Conservation (phyloP, 352 stramenopile genomes). For the Aphanomyces astaci region DNA sequence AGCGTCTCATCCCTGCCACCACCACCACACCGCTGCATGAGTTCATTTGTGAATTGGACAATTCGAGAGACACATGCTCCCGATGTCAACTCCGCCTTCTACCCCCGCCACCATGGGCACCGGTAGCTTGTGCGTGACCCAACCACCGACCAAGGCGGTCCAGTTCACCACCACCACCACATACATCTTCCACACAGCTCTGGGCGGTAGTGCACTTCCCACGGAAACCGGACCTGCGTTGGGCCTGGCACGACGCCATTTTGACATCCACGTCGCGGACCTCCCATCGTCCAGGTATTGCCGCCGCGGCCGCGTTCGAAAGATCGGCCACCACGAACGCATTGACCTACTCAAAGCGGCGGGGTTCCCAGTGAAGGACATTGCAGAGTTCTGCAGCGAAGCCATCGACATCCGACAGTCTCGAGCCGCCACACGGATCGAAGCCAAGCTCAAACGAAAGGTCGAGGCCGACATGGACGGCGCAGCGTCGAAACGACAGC, state of each 20-base stretch:
- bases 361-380: neutral
- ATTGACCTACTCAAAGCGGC: slow-evolving; percentile 8
- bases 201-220: slow-evolving; percentile 6
- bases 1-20: neutral
- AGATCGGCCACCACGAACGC: slow-evolving; percentile 6
- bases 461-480: neutral
- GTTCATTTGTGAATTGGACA: too few relatives aligned
- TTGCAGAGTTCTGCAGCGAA: slow-evolving; percentile 10
- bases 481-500: neutral
- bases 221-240: neutral
- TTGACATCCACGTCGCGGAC: neutral
- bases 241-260: neutral
- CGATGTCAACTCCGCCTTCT: too few relatives aligned
- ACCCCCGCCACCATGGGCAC: too few relatives aligned
- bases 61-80: too few relatives aligned
- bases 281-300: neutral
- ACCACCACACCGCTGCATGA: neutral
- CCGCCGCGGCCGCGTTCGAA: slow-evolving; percentile 1
- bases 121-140: too few relatives aligned
- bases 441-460: slow-evolving; percentile 10
- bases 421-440: neutral
- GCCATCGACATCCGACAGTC: slow-evolving; percentile 15
- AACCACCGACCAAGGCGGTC: neutral
- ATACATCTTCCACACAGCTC: slow-evolving; percentile 2
- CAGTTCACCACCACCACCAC: slow-evolving; percentile 13